phyloP scores from a whole-genome alignment of 2,329 filamentous ascomycete genomes.

The Penicillium sp. region DNA sequence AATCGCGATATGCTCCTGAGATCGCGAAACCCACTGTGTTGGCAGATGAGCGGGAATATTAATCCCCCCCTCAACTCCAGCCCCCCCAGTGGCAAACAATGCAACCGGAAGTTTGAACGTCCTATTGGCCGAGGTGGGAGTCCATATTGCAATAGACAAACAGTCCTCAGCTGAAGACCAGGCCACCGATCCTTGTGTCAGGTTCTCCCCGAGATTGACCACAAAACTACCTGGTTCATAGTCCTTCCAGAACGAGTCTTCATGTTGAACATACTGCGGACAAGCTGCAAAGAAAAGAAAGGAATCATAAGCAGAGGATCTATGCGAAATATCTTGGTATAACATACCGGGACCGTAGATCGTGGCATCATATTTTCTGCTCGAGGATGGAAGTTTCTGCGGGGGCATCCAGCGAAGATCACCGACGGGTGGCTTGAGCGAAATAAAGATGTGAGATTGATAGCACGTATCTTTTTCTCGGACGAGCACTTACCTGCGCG shows the following conservation, averaged over 20 bases:
- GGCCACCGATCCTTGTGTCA: slow-evolving; percentile 20
- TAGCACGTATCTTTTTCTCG: not conserved
- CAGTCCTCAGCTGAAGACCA: slow-evolving; percentile 50
- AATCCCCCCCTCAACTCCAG: slow-evolving; percentile 38
- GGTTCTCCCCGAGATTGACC: slow-evolving; percentile 25
- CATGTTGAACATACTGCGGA: slow-evolving; percentile 39
- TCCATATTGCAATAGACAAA: slow-evolving; percentile 52
- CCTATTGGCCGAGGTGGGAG: slow-evolving; percentile 38
- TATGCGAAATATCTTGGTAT: not conserved
- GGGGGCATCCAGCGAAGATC: slow-evolving; percentile 43
- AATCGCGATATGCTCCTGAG: slow-evolving; percentile 51
- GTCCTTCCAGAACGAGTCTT: slow-evolving; percentile 31
- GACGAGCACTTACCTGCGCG: slow-evolving; percentile 33
- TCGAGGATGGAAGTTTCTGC: slow-evolving; percentile 19
- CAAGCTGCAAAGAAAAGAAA: slow-evolving; percentile 29
- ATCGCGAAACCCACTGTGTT: slow-evolving; percentile 45
- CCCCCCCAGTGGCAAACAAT: slow-evolving; percentile 35
- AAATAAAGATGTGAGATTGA: not conserved
- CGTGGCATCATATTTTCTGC: slow-evolving; percentile 32
- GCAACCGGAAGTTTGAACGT: slow-evolving; percentile 30
- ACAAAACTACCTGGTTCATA: slow-evolving; percentile 31
- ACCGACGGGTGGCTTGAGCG: slow-evolving; percentile 35
- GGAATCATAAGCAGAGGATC: not conserved
- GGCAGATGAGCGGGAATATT: slow-evolving; percentile 41
- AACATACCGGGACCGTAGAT: slow-evolving; percentile 16